These are phyloP conservation scores for Clavariopsis aquatica DNA, from an alignment of 495 filamentous ascomycete species.

Conservation along the genomic window DNA sequence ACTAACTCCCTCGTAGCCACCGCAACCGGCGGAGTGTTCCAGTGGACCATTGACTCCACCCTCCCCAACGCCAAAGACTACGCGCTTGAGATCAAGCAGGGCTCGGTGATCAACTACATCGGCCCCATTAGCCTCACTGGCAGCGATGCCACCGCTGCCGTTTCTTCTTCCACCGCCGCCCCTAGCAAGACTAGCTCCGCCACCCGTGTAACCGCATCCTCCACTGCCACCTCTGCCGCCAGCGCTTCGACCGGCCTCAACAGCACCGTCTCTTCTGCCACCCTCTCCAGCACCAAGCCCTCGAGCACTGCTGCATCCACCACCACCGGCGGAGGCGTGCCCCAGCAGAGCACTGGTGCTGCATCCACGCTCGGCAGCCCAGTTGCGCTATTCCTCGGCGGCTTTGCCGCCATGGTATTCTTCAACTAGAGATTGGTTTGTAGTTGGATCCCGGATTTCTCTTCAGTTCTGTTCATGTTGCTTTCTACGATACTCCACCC, in stretches of 20 bases:
- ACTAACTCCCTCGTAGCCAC: constrained; percentile 3
- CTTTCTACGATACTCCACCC: constrained; percentile 7
- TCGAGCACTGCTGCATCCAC: constrained; percentile 17
- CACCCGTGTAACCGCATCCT: constrained; percentile 10
- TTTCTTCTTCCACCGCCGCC: constrained; percentile 20
- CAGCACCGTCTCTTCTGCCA: constrained; percentile 17
- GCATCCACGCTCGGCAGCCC: constrained; percentile 38
- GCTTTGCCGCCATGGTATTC: constrained; percentile 44
- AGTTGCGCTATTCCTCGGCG: constrained; percentile 43
- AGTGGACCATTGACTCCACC: constrained; percentile 35
- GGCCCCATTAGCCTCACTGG: constrained; percentile 42
- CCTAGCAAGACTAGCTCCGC: constrained; percentile 15
- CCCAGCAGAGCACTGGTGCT: constrained; percentile 29
- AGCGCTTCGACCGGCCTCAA: neutral
- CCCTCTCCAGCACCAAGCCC: constrained; percentile 14
- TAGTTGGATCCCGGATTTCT: constrained; percentile 5
- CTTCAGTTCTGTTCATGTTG: constrained; percentile 1
- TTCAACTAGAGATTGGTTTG: constrained; percentile 35
- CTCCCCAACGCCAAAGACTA: constrained; percentile 41
- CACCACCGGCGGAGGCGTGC: constrained; percentile 14
- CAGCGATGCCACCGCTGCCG: constrained; percentile 12
- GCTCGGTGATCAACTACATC: constrained; percentile 43
- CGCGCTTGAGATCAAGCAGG: constrained; percentile 45
- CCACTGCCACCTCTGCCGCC: constrained; percentile 3
- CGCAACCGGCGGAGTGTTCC: constrained; percentile 36